Evolutionary conservation across 2,329 filamentous ascomycete genomes (phyloP).

Genomic region (Juglanconis juglandina): DNA sequence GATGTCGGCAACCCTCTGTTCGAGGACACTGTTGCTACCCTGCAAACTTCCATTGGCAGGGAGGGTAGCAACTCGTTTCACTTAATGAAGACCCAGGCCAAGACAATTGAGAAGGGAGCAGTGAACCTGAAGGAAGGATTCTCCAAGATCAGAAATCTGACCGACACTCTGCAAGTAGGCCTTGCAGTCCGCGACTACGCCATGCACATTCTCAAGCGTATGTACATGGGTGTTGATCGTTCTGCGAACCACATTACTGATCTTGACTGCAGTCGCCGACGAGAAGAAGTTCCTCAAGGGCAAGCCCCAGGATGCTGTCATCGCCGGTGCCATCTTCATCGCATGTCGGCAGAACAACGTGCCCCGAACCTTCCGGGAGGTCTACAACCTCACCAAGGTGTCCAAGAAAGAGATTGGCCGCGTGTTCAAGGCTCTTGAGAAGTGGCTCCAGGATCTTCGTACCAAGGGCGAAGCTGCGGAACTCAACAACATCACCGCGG

Average conservation of each 20-base stretch:
- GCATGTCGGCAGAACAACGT: conserved; percentile 87
- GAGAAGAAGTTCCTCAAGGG: conserved; percentile 93
- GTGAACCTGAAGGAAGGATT: conserved; percentile 64
- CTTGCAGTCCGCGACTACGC: conserved; percentile 81
- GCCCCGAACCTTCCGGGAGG: conserved; percentile 88
- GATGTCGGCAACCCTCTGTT: conserved; percentile 87
- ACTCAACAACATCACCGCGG: conserved; percentile 51
- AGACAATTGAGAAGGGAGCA: conserved; percentile 30
- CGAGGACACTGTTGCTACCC: conserved; percentile 66
- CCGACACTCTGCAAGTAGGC: conserved; percentile 78
- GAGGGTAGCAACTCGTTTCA: conserved; percentile 70
- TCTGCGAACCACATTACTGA: not conserved
- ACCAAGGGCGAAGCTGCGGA: conserved; percentile 54
- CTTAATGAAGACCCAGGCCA: conserved; percentile 76
- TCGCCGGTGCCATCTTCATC: conserved; percentile 96
- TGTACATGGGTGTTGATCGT: not conserved
- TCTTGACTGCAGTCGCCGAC: conserved; percentile 57
- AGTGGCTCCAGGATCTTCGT: conserved; percentile 75
- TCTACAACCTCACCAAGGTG: conserved; percentile 88
- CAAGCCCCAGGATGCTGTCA: conserved; percentile 89
- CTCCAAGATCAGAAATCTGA: conserved; percentile 83
- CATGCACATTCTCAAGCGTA: conserved; percentile 85
- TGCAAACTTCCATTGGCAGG: conserved; percentile 83
- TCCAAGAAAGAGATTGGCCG: conserved; percentile 96
- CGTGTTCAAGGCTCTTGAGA: conserved; percentile 90